Evolutionary conservation across 1,284 basidiomycete genomes (phyloP), one percentile per base, ranked within the genome.

Genomic region (Lignosus rhinocerotis): DNA sequence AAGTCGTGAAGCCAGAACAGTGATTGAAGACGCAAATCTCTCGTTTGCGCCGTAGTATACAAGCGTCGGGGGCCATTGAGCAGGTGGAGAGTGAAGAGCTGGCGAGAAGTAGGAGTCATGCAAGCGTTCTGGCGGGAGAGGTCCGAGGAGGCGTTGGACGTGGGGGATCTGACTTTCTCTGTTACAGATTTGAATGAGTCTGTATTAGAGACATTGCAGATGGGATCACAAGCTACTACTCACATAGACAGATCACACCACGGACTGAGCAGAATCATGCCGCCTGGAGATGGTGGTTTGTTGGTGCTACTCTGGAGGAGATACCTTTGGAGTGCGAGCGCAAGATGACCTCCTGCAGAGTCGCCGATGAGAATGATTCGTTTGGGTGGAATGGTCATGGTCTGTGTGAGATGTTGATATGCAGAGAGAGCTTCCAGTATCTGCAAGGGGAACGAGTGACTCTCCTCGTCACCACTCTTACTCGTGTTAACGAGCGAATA

Each of bases 291-390:
- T 6, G 60, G 44, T 36, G 58, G 1, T 9, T 6, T 7, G 19
- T 33, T 48, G 51, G 11, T 5, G 19, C 30, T 44, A 47, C 54
- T 56, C 39, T 60, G 47, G 16, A 55, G 50, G 0, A 64, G 56
- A 19, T 60, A 59, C 8, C 63, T 60, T 34, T 59, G 55, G 42
- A 65, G 32, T 1, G 61, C 60, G 6, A 65, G 56, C 1, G 50
- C 56, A 2, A 65, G 59, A 34, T 65, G 60, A 2, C 39, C 63
- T 5, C 63, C 63, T 10, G 63, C 63, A 8, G 63, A 65, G 32
- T 65, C 63, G 19, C 63, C 61, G 21, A 64, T 55, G 7, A 62
- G 17, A 11, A 64, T 34, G 12, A 64, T 47, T 8, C 56, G 50
- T 1, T 49, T 21, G 1, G 56, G n/a, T 2, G 63, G 56, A 21